Conservation (phyloP, 768 basidiomycete genomes). For the Rubroboletus pulcherrimus region DNA sequence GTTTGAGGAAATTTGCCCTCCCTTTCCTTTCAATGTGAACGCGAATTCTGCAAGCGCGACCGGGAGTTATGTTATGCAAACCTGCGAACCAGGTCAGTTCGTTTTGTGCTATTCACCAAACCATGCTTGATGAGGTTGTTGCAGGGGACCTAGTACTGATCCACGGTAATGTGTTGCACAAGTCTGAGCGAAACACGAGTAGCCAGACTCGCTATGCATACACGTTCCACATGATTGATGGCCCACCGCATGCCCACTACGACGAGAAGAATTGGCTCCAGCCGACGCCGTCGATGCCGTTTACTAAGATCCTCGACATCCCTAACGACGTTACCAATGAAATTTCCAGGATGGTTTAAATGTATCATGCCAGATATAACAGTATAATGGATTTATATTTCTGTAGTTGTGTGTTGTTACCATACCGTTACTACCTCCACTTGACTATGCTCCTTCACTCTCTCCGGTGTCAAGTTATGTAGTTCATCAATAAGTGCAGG, state of each 20-base stretch:
- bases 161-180: constrained; percentile 90
- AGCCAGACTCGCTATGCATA: constrained; percentile 84
- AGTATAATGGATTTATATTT: not conserved
- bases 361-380: not conserved
- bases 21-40: constrained; percentile 15
- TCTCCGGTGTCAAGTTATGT: constrained; percentile 40
- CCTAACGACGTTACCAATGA: constrained; percentile 9
- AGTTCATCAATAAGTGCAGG: constrained; percentile 64
- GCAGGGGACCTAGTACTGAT: constrained; percentile 89
- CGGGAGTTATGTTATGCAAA: constrained; percentile 59
- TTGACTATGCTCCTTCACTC: constrained; percentile 28
- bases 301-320: constrained; percentile 52
- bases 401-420: not conserved
- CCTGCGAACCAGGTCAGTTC: constrained; percentile 64
- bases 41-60: constrained; percentile 8
- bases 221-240: constrained; percentile 95
- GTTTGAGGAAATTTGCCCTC: constrained; percentile 59
- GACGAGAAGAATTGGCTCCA: constrained; percentile 97
- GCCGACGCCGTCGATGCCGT: constrained; percentile 80
- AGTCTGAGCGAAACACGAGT: constrained; percentile 83
- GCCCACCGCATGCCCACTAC: constrained; percentile 62
- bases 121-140: not conserved
- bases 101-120: not conserved
- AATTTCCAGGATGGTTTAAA: not conserved
- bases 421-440: constrained; percentile 19